Base-by-base conservation (phyloP, 1,284 basidiomycete species). In the Ceratorhiza oryzae-sativae region DNA sequence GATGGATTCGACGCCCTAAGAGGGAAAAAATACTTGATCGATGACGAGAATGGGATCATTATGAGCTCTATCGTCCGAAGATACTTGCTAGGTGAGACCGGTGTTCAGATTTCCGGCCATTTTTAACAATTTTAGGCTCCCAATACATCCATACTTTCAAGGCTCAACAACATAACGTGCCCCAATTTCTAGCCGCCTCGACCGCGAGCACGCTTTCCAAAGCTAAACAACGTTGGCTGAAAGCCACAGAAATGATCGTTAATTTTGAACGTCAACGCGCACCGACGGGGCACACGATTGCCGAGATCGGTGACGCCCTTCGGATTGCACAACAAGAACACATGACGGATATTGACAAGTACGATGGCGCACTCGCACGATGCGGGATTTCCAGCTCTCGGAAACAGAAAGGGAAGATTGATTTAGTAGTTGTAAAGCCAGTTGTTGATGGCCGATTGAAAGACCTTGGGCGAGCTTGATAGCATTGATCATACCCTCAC, bases 31-130 rank as follows among this genome's bases (percentile, higher is more conserved):
- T 90, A 90, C 76, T 84, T 96, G 41, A 85, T 97, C 23, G 93
- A 96, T 76, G 90, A 95, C 75, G 95, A 97, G 79, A 87, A 86
- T 70, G 95, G 95, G 0, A 86, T 90, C 75, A 83, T 94, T 73
- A 90, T 94, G 87, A 92, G 90, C 77, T 83, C 85, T 23, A 88
- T 97, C 70, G 91, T 97, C 30, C 86, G 95, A 75, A 91, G 90
- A 76, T 96, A 94, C 80, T 82, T 97, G 3, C 85, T 97, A 30
- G 95, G 94, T 92, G 74, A 72, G 87, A 45, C 6, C 78, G 13
- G 12, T 68, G 20, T 36, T 8, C 5, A 30, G 2, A 5, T 20
- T 15, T 3, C 36, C 75, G 39, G 49, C 32, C 5, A 10, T 32
- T 18, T 13, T 53, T 32, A 10, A 55, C 51, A 2, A 2, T 27